phyloP scores from a whole-genome alignment of 805 yeast species.

The Ogataea philodendri region DNA sequence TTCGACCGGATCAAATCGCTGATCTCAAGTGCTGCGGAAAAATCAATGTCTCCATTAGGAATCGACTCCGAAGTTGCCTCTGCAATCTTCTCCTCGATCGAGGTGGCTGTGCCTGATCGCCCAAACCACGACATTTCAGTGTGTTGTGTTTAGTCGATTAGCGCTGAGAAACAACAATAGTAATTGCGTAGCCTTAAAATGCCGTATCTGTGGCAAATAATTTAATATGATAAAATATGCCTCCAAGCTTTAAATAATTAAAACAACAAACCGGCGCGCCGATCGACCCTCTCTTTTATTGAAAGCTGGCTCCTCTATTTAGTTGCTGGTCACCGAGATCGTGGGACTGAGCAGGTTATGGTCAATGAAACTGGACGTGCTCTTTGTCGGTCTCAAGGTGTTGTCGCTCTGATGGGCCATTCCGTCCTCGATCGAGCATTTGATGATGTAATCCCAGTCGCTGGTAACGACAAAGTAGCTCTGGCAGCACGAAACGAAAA shows the following conservation, averaged over 20 bases:
- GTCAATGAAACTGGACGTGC: slow-evolving; percentile 24
- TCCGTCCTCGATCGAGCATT: slow-evolving; percentile 31
- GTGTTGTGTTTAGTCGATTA: not conserved
- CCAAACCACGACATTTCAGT: slow-evolving; percentile 54
- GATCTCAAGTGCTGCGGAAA: slow-evolving; percentile 69
- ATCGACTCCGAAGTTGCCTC: slow-evolving; percentile 86
- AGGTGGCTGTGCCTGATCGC: slow-evolving; percentile 32
- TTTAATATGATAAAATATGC: not conserved
- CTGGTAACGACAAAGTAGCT: slow-evolving; percentile 29
- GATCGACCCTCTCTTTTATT: slow-evolving; percentile 8
- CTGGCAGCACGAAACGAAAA: slow-evolving; percentile 48
- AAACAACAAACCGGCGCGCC: slow-evolving; percentile 11
- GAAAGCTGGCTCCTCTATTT: slow-evolving; percentile 2
- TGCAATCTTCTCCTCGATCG: slow-evolving; percentile 61
- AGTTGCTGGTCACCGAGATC: slow-evolving; percentile 15
- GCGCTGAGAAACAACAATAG: not conserved
- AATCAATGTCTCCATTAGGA: slow-evolving; percentile 86
- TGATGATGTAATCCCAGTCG: slow-evolving; percentile 33
- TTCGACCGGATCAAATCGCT: slow-evolving; percentile 85
- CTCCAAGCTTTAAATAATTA: not conserved
- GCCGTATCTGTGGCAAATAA: slow-evolving; percentile 7
- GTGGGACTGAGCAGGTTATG: slow-evolving; percentile 31
- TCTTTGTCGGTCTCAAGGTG: slow-evolving; percentile 15
- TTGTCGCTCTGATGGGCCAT: slow-evolving; percentile 13
- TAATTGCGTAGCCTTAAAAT: not conserved